Conservation (phyloP, 2,329 filamentous ascomycete species). For the Alternaria gaisen region DNA sequence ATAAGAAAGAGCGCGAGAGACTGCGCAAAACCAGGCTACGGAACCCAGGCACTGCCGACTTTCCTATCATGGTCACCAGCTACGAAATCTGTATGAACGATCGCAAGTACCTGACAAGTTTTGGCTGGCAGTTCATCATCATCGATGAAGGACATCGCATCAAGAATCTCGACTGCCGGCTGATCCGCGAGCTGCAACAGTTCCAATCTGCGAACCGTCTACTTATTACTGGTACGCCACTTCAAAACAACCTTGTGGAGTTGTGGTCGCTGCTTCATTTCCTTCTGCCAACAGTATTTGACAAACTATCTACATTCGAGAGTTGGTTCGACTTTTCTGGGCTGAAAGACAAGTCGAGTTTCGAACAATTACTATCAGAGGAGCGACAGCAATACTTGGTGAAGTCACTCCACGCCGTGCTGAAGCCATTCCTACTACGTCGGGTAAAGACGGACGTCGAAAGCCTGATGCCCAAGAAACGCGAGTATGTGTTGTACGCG, state of each 20-base stretch:
- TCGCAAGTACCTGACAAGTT: conserved; percentile 78
- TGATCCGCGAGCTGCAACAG: conserved; percentile 86
- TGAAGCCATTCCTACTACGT: conserved; percentile 89
- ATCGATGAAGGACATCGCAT: conserved; percentile 97
- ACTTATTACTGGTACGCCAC: conserved; percentile 90
- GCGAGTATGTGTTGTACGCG: conserved; percentile 94
- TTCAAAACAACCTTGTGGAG: conserved; percentile 95
- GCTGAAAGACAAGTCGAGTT: conserved; percentile 81
- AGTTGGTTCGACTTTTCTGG: conserved; percentile 98
- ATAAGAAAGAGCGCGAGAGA: conserved; percentile 76
- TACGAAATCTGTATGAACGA: conserved; percentile 98
- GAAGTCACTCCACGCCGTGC: conserved; percentile 87
- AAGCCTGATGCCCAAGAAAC: conserved; percentile 88
- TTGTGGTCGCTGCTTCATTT: conserved; percentile 96
- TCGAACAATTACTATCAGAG: conserved; percentile 81
- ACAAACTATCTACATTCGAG: conserved; percentile 91
- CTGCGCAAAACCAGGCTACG: conserved; percentile 79
- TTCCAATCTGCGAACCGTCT: conserved; percentile 91
- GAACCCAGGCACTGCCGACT: conserved; percentile 73
- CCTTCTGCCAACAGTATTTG: conserved; percentile 89
- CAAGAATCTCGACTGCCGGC: conserved; percentile 93
- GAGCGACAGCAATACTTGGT: conserved; percentile 79
- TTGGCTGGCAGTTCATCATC: conserved; percentile 97
- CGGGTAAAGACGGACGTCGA: conserved; percentile 95
- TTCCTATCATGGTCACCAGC: conserved; percentile 91